A percentile compares a stretch with the other conserved stretches of the same genome.
Conservation (phyloP, 768 basidiomycete species). For the Kwoniella sp. region DNA sequence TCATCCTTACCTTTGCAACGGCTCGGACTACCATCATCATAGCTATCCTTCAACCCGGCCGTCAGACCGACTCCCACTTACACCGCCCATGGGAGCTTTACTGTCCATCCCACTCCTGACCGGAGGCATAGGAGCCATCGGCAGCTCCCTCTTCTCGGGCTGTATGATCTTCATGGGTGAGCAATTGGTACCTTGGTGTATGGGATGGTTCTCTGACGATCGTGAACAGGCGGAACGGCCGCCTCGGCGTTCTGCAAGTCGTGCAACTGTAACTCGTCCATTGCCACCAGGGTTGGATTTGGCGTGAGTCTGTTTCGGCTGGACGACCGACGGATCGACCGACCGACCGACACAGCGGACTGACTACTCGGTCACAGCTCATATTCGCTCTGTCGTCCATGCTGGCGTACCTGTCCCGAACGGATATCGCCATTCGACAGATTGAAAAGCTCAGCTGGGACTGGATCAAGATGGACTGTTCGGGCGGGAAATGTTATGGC, state of each 20-base stretch:
- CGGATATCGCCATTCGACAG: conserved; percentile 74
- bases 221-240: conserved; percentile 50
- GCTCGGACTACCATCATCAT: too few relatives aligned
- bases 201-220: too few relatives aligned
- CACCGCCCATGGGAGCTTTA: conserved; percentile 54
- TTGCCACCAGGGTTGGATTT: conserved; percentile 93
- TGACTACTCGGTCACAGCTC: conserved; percentile 56
- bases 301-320: conserved; percentile 58
- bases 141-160: conserved; percentile 58
- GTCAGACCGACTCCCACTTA: too few relatives aligned
- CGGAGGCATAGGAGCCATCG: conserved; percentile 55
- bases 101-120: conserved; percentile 52
- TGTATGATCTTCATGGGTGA: conserved; percentile 57
- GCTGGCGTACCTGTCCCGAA: conserved; percentile 94
- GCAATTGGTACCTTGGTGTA: conserved; percentile 3
- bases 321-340: background rate
- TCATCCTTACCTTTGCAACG: too few relatives aligned
- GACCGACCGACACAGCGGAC: background rate
- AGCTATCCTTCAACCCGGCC: too few relatives aligned
- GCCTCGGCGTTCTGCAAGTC: conserved; percentile 97
- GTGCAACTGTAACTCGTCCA: conserved; percentile 98
- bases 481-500: conserved; percentile 88
- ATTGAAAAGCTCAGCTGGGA: conserved; percentile 92
- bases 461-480: conserved; percentile 97
- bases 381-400: conserved; percentile 95